Percentiles rank a stretch among this genome's conserved stretches.
phyloP scores from a whole-genome alignment of 257 asterid genomes.

The Ilex asprella region DNA sequence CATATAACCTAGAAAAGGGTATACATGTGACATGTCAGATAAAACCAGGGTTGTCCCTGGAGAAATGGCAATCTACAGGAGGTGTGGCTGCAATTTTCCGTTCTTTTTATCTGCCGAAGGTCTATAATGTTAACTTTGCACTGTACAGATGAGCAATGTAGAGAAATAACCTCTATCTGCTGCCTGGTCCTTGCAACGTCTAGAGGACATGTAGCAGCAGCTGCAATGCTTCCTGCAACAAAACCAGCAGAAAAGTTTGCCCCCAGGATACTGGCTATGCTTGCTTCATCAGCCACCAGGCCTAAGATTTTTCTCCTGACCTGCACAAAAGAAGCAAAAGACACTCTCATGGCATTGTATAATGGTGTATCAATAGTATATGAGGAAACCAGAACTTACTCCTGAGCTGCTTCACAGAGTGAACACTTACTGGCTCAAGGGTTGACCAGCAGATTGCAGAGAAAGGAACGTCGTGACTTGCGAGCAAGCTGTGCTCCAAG shows the following conservation, averaged over 20 bases:
- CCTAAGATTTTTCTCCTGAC: conserved; percentile 57
- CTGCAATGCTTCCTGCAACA: conserved; percentile 82
- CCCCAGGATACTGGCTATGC: conserved; percentile 41
- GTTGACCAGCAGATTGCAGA: conserved; percentile 92
- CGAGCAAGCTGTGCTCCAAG: conserved; percentile 93
- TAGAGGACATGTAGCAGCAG: conserved; percentile 67
- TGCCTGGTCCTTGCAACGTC: conserved; percentile 85
- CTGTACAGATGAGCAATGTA: too few relatives aligned
- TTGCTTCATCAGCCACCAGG: conserved; percentile 41
- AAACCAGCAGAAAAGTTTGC: conserved; percentile 78
- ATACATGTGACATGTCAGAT: too few relatives aligned
- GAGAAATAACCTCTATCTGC: conserved; percentile 68
- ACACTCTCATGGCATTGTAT: too few relatives aligned
- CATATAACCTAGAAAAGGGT: too few relatives aligned
- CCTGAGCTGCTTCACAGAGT: not conserved
- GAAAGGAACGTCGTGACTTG: conserved; percentile 89
- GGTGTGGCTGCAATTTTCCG: too few relatives aligned
- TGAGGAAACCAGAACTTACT: not conserved
- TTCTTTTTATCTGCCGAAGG: too few relatives aligned
- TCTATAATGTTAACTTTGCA: too few relatives aligned
- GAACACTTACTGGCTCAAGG: conserved; percentile 70
- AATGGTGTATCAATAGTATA: too few relatives aligned
- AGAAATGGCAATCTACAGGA: too few relatives aligned
- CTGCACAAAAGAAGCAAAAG: conserved; percentile 33
- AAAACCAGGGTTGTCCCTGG: too few relatives aligned